A percentile compares a stretch with the other conserved stretches of the same genome.
These are phyloP conservation scores for Hordeum vulgare DNA, from an alignment of 176 grass and related monocot species.

Conservation along the genomic window DNA sequence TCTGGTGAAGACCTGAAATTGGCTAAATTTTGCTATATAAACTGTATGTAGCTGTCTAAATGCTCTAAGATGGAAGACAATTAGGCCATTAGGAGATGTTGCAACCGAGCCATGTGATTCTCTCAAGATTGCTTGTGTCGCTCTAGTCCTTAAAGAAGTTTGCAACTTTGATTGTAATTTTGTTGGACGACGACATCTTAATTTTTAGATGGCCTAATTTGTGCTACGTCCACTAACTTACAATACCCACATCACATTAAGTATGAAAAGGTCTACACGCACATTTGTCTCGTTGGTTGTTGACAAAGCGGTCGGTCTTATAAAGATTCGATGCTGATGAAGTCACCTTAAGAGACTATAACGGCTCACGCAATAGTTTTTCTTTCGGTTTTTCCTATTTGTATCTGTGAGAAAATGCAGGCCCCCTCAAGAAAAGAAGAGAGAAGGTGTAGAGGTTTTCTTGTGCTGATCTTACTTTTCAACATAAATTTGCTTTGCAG, in stretches of 20 bases:
- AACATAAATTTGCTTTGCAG: neutral
- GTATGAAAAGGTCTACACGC: conserved; percentile 11
- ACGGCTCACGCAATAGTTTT: neutral
- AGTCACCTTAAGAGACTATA: neutral
- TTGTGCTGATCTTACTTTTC: too few species aligned
- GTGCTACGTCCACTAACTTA: conserved; percentile 16
- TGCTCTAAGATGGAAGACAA: conserved; percentile 4
- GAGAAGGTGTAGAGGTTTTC: too few species aligned
- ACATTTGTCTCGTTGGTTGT: conserved; percentile 23
- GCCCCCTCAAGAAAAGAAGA: too few species aligned
- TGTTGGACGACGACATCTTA: conserved; percentile 20
- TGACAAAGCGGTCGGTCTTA: conserved; percentile 16
- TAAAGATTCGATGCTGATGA: conserved; percentile 14
- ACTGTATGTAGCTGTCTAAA: neutral
- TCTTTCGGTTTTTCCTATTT: neutral
- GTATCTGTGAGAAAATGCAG: too few species aligned
- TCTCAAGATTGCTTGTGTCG: conserved; percentile 20
- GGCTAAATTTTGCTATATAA: conserved; percentile 3
- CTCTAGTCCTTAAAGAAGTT: conserved; percentile 2
- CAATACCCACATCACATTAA: conserved; percentile 24
- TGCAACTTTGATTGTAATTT: conserved; percentile 21
- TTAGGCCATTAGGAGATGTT: neutral
- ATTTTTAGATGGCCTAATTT: conserved; percentile 29
- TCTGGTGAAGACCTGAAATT: neutral
- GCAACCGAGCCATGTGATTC: conserved; percentile 26